Conservation (phyloP, 306 rosid genomes). For the Cucurbita ficifolia region DNA sequence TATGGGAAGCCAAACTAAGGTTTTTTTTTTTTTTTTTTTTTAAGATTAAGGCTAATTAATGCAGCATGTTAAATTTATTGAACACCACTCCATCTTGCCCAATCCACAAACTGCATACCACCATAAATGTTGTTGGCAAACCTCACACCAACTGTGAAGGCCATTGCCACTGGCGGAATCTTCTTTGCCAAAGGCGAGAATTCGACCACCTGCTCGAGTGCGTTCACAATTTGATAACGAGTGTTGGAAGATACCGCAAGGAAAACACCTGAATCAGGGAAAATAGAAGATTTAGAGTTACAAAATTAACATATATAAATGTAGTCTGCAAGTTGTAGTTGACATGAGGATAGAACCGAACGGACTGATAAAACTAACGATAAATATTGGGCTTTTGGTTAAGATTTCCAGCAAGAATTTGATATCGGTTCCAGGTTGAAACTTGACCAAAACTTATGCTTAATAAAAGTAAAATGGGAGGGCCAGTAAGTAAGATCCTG, state of each 20-base stretch:
- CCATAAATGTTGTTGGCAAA: conserved; percentile 91
- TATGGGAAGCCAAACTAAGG: neutral
- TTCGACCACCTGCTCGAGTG: conserved; percentile 70
- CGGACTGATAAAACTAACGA: neutral
- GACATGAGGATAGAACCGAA: neutral
- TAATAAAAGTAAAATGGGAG: neutral
- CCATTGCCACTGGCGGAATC: conserved; percentile 70
- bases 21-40: neutral
- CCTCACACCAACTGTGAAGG: conserved; percentile 74
- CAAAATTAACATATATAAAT: neutral
- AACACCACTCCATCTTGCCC: conserved; percentile 89
- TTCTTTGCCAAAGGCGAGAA: conserved; percentile 62
- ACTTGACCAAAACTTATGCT: neutral
- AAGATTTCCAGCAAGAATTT: neutral
- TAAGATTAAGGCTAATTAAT: neutral
- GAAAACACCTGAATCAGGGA: conserved; percentile 48
- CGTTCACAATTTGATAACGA: conserved; percentile 75
- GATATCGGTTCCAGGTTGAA: neutral
- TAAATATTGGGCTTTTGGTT: neutral
- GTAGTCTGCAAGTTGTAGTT: neutral
- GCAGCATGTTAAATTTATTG: conserved; percentile 23
- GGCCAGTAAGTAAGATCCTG: neutral
- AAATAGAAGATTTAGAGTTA: neutral
- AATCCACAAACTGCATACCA: conserved; percentile 90
- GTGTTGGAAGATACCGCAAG: conserved; percentile 93